phyloP scores from a whole-genome alignment of 225 moss, liverwort and hornwort genomes.

The Takakia lepidozioides region DNA sequence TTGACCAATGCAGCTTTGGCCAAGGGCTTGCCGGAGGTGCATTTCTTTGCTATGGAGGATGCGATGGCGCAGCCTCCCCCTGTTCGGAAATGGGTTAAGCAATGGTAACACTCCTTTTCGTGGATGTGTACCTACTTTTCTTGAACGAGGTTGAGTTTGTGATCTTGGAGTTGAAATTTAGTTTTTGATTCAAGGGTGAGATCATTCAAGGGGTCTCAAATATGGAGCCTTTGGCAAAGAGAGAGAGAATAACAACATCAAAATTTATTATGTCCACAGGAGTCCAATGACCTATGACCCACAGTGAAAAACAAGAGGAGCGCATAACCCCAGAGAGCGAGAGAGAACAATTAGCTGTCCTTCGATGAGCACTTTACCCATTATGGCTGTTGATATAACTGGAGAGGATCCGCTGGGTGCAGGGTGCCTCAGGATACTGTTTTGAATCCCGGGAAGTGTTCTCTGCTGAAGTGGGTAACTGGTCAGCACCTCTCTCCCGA shows the following conservation, averaged over 20 bases:
- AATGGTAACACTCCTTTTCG: slow-evolving; percentile 12
- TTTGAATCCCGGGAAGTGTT: slow-evolving; percentile 62
- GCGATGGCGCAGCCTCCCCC: slow-evolving; percentile 5
- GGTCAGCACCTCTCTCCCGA: slow-evolving; percentile 34
- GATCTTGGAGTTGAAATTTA: too few species aligned
- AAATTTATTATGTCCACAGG: too few species aligned
- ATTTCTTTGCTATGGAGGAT: too few species aligned
- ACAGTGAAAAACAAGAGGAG: too few species aligned
- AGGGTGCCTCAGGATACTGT: slow-evolving; percentile 87
- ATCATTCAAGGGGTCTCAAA: too few species aligned
- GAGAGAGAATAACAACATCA: neutral
- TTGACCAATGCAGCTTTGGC: too few species aligned
- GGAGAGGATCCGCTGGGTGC: too few species aligned
- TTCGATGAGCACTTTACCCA: neutral
- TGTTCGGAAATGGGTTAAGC: slow-evolving; percentile 33
- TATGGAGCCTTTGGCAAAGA: neutral
- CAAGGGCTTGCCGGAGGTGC: too few species aligned
- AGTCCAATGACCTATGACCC: too few species aligned
- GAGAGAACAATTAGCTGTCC: neutral
- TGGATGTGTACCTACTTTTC: neutral
- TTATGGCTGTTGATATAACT: too few species aligned
- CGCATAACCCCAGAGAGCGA: too few species aligned
- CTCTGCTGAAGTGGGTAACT: slow-evolving; percentile 73
- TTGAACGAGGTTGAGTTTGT: neutral
- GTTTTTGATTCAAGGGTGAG: too few species aligned